Conservation (phyloP, 768 basidiomycete species). For the Amanita fuliginea region DNA sequence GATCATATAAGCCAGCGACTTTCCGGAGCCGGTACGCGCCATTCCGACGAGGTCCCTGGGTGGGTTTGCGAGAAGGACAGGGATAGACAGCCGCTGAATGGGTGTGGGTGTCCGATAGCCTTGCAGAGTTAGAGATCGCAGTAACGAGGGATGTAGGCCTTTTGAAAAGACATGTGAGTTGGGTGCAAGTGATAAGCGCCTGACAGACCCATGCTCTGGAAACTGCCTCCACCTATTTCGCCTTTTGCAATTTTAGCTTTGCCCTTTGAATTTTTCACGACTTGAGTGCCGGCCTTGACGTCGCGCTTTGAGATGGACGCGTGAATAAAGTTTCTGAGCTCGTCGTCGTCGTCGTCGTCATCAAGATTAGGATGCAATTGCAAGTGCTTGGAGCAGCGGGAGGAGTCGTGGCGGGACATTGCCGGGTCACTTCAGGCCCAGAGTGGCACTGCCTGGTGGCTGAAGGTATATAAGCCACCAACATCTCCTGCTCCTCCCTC, state of each 20-base stretch:
- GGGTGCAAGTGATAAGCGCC: conserved; percentile 1
- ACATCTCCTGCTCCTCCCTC: neutral
- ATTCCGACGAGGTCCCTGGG: conserved; percentile 94
- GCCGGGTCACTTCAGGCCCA: too few species aligned
- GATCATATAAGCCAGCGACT: conserved; percentile 92
- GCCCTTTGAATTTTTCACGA: conserved; percentile 70
- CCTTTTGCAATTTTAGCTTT: conserved; percentile 61
- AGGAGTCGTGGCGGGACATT: conserved; percentile 10
- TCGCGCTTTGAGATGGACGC: conserved; percentile 63
- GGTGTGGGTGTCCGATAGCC: conserved; percentile 95
- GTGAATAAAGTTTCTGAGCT: conserved; percentile 54
- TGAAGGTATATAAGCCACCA: neutral
- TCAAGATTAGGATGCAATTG: neutral
- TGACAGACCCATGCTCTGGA: conserved; percentile 84
- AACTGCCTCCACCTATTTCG: conserved; percentile 86
- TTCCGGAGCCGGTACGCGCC: conserved; percentile 97
- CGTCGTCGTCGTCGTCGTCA: conserved; percentile 33
- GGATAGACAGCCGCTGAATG: conserved; percentile 87
- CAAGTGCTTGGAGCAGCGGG: conserved; percentile 32
- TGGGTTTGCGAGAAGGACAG: conserved; percentile 70
- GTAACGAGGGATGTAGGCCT: conserved; percentile 78
- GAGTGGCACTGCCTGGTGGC: neutral
- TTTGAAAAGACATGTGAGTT: conserved; percentile 5
- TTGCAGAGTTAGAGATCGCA: conserved; percentile 81
- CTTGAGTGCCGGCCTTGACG: conserved; percentile 61